phyloP scores from a whole-genome alignment of 768 basidiomycete species.

The Clavulina sp. region DNA sequence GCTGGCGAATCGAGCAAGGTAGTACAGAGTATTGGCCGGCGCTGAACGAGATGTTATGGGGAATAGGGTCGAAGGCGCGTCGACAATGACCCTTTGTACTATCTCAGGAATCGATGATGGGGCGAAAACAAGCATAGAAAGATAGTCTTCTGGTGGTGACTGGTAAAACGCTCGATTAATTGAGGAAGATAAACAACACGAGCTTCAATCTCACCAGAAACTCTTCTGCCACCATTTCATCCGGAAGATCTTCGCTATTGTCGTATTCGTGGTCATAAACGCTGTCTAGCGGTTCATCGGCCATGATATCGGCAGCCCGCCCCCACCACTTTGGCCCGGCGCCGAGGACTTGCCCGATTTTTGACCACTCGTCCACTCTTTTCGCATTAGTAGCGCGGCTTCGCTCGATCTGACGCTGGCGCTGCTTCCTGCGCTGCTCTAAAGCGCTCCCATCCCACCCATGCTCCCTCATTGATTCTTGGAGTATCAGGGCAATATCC shows the following conservation, averaged over 20 bases:
- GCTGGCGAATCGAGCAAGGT: slow-evolving; percentile 85
- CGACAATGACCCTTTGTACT: slow-evolving; percentile 64
- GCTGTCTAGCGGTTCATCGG: slow-evolving; percentile 24
- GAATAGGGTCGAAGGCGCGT: slow-evolving; percentile 49
- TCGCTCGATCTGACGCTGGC: slow-evolving; percentile 40
- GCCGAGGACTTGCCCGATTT: slow-evolving; percentile 16
- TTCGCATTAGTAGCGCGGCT: slow-evolving; percentile 35
- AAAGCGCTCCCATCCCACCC: slow-evolving; percentile 19
- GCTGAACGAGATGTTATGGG: slow-evolving; percentile 36
- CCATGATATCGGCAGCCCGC: slow-evolving; percentile 27
- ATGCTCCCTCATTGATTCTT: slow-evolving; percentile 68
- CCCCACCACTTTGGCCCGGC: slow-evolving; percentile 39
- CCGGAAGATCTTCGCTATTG: slow-evolving; percentile 30
- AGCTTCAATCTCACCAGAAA: neutral
- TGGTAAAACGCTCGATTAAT: slow-evolving; percentile 17
- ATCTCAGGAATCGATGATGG: slow-evolving; percentile 59
- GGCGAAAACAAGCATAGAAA: slow-evolving; percentile 87
- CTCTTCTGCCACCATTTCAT: slow-evolving; percentile 9
- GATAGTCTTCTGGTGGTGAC: slow-evolving; percentile 61
- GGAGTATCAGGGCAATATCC: slow-evolving; percentile 71
- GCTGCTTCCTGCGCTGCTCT: slow-evolving; percentile 44
- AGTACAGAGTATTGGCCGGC: slow-evolving; percentile 82
- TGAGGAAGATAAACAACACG: slow-evolving; percentile 12
- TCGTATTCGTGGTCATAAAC: slow-evolving; percentile 21
- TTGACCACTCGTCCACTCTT: slow-evolving; percentile 32